Evolutionary conservation across 208 protist species (phyloP).

Genomic region (Trypanosoma boissoni): DNA sequence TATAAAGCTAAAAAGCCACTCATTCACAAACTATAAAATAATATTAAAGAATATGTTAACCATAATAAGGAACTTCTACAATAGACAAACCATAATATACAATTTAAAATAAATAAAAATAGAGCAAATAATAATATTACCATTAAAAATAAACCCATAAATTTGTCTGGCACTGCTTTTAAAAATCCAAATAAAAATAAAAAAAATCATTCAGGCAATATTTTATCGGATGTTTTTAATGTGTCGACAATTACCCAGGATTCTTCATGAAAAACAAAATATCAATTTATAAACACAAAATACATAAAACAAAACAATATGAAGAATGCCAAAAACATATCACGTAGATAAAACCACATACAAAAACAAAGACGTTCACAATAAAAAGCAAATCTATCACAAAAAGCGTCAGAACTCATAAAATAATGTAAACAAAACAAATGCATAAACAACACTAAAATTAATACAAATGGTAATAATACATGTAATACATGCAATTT

Average conservation of each 20-base stretch:
- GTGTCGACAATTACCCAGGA: slow-evolving; percentile 83
- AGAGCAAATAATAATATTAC: slow-evolving; percentile 81
- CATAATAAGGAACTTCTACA: slow-evolving; percentile 84
- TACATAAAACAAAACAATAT: slow-evolving; percentile 87
- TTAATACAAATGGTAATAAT: slow-evolving; percentile 77
- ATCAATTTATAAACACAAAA: slow-evolving; percentile 87
- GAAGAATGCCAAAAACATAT: slow-evolving; percentile 84
- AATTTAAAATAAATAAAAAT: slow-evolving; percentile 89
- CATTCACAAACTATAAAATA: slow-evolving; percentile 89
- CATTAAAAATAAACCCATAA: slow-evolving; percentile 84
- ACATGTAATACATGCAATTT: slow-evolving; percentile 83
- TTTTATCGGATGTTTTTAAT: slow-evolving; percentile 84
- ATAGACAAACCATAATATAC: slow-evolving; percentile 89
- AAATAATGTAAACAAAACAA: slow-evolving; percentile 88
- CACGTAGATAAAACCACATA: slow-evolving; percentile 84
- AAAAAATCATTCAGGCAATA: slow-evolving; percentile 86
- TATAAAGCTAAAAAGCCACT: slow-evolving; percentile 88
- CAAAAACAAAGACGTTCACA: slow-evolving; percentile 80
- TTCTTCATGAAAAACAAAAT: slow-evolving; percentile 87
- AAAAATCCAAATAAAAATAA: slow-evolving; percentile 88
- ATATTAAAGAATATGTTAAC: slow-evolving; percentile 83
- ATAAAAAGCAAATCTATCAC: slow-evolving; percentile 86
- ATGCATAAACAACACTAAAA: slow-evolving; percentile 76
- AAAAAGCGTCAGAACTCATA: slow-evolving; percentile 88
- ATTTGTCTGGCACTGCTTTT: slow-evolving; percentile 85